Evolutionary conservation across 1,284 basidiomycete genomes (phyloP), one percentile per base, ranked within the genome.

Genomic region (Tremellales sp.): DNA sequence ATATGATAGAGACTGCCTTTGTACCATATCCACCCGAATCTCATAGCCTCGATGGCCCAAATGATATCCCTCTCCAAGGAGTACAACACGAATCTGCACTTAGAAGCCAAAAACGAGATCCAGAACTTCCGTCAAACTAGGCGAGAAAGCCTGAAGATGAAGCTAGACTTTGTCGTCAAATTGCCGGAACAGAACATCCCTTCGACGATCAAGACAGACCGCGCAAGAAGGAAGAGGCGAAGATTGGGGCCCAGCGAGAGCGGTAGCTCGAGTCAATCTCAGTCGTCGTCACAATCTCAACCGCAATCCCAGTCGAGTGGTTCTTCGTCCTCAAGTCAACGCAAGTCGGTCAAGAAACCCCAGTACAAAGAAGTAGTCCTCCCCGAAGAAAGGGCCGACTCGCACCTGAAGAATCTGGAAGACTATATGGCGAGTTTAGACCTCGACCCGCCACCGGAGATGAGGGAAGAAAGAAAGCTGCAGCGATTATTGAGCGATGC

Each of bases 21-120:
- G 12, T 13, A 0, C 22, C 47, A 5, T 56, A 54, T 5, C 32
- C 34, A 0, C 51, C 2, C 36, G 58, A 4, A 35, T 37, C n/a
- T 36, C 50, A 25, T n/a, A 32, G 27, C 40, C 18, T 36, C 8
- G 8, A 37, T 18, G 21, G 43, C 6, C 41, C 41, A 44, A 40
- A 41, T 2, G 33, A n/a, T 14, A 13, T 37, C 24, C 5, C 4
- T n/a, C 39, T 43, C 5, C 40, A 43, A 48, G 31, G 25, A 16
- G 26, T 25, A 32, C 8, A 42, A 42, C 19, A 43, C n/a, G 5
- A 24, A 21, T 7, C 10, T 18, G 13, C 35, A 38, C 5, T 16
- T 18, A 32, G 32, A 42, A 32, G 12, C 9, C 26, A 13, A 12
- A 16, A 26, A n/a, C 10, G 26, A 42, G 26, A 28, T 42, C 40